These are phyloP conservation scores for Verticillium dahliae DNA, from an alignment of 2,329 filamentous ascomycete species.

Conservation along the genomic window DNA sequence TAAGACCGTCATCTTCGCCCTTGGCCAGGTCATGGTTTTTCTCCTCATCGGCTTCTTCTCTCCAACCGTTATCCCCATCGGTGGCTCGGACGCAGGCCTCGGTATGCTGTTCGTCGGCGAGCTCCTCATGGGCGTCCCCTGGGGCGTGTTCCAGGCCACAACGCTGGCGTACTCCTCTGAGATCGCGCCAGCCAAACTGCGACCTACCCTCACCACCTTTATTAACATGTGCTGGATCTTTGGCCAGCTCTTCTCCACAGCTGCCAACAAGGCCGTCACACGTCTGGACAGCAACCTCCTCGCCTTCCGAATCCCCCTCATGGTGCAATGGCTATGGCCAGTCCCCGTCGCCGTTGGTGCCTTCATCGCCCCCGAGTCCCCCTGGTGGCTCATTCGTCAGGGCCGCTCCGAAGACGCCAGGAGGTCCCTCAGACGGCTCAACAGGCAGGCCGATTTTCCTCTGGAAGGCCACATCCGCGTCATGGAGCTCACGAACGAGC, in stretches of 20 bases:
- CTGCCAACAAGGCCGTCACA: slow-evolving; percentile 23
- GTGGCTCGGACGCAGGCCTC: slow-evolving; percentile 22
- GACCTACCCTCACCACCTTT: slow-evolving; percentile 28
- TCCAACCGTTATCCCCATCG: slow-evolving; percentile 24
- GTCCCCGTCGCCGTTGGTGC: slow-evolving; percentile 24
- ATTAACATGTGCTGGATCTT: slow-evolving; percentile 33
- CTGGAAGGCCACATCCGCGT: slow-evolving; percentile 26
- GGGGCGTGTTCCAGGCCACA: slow-evolving; percentile 24
- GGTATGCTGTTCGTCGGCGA: slow-evolving; percentile 23
- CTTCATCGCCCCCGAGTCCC: slow-evolving; percentile 28
- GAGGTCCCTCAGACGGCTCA: slow-evolving; percentile 20
- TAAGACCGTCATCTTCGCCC: slow-evolving; percentile 5
- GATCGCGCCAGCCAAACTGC: slow-evolving; percentile 21
- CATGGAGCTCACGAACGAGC: slow-evolving; percentile 28
- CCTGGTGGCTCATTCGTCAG: slow-evolving; percentile 29
- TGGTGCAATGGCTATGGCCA: slow-evolving; percentile 30
- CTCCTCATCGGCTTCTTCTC: slow-evolving; percentile 8
- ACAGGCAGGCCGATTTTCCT: slow-evolving; percentile 17
- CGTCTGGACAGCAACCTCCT: slow-evolving; percentile 17
- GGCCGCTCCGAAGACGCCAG: slow-evolving; percentile 20
- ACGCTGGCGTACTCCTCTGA: slow-evolving; percentile 31
- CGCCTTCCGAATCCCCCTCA: slow-evolving; percentile 31
- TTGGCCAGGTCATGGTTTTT: slow-evolving; percentile 1
- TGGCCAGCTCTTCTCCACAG: slow-evolving; percentile 28
- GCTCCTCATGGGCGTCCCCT: slow-evolving; percentile 28